Conservation (phyloP, 2,329 filamentous ascomycete species). For the Aureobasidium uvarum region DNA sequence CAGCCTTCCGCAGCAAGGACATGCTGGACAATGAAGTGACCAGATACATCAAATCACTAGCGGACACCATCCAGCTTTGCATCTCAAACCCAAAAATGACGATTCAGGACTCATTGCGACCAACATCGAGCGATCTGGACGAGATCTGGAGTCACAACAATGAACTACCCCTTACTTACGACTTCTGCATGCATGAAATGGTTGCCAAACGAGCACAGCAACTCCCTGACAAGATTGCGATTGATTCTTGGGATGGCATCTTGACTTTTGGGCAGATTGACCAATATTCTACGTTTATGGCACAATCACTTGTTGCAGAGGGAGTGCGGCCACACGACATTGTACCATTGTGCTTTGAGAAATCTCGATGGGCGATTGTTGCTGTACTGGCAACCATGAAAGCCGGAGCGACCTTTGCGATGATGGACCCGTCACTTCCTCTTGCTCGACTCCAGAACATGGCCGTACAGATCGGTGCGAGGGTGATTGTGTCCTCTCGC, state of each 20-base stretch:
- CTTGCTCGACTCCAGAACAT: slow-evolving; percentile 31
- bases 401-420: slow-evolving; percentile 34
- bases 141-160: slow-evolving; percentile 31
- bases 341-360: slow-evolving; percentile 34
- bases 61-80: slow-evolving; percentile 24
- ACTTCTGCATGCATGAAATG: slow-evolving; percentile 31
- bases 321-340: slow-evolving; percentile 27
- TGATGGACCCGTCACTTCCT: slow-evolving; percentile 34
- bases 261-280: slow-evolving; percentile 35
- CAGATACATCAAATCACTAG: slow-evolving; percentile 27
- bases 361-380: slow-evolving; percentile 35
- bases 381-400: slow-evolving; percentile 37
- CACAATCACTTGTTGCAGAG: slow-evolving; percentile 26
- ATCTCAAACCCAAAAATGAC: slow-evolving; percentile 16
- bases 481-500: slow-evolving; percentile 27
- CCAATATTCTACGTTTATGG: slow-evolving; percentile 29
- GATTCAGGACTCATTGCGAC: slow-evolving; percentile 34
- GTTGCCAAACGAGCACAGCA: slow-evolving; percentile 29
- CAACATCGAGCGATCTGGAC: slow-evolving; percentile 27
- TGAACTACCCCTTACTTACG: slow-evolving; percentile 27
- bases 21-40: slow-evolving; percentile 25
- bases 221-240: slow-evolving; percentile 31
- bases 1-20: slow-evolving; percentile 23
- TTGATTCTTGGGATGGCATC: slow-evolving; percentile 35
- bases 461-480: slow-evolving; percentile 22